phyloP scores from a whole-genome alignment of 495 filamentous ascomycete genomes.

The Talaromyces stipitatus region DNA sequence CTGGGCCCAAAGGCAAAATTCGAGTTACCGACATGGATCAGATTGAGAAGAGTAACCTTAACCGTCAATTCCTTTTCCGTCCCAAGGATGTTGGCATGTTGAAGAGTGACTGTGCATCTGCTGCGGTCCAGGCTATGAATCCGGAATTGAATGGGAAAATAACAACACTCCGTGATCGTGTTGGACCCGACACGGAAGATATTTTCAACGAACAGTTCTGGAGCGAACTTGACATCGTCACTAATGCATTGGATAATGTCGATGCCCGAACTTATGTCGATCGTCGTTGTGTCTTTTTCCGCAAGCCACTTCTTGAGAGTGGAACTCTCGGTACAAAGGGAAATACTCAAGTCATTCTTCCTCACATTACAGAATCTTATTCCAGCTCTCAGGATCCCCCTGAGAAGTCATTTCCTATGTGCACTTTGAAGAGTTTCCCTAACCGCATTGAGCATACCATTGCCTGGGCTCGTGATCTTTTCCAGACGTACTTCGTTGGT shows the following conservation, averaged over 20 bases:
- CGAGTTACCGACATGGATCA: conserved; percentile 94
- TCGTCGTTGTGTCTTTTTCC: conserved; percentile 96
- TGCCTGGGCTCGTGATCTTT: conserved; percentile 93
- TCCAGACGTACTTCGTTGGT: conserved; percentile 88
- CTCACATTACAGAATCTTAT: conserved; percentile 89
- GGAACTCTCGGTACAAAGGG: conserved; percentile 97
- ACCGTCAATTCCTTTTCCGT: conserved; percentile 95
- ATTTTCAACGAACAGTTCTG: conserved; percentile 96
- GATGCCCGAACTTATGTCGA: conserved; percentile 97
- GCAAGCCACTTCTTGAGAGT: conserved; percentile 91
- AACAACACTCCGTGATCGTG: conserved; percentile 75
- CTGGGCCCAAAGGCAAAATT: conserved; percentile 82
- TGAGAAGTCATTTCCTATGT: conserved; percentile 98
- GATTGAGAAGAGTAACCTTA: conserved; percentile 98
- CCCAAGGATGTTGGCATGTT: conserved; percentile 89
- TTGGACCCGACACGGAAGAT: conserved; percentile 86
- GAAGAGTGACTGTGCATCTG: conserved; percentile 93
- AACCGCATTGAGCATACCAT: conserved; percentile 99
- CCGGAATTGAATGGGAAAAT: conserved; percentile 84
- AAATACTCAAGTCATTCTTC: conserved; percentile 93
- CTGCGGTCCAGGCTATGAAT: conserved; percentile 89
- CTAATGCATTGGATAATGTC: conserved; percentile 96
- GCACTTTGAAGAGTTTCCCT: conserved; percentile 94
- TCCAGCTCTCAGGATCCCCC: conserved; percentile 97
- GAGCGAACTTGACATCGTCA: conserved; percentile 82